These are phyloP conservation scores for Aspergillus candidus DNA, from an alignment of 2,329 filamentous ascomycete genomes.

Conservation along the genomic window DNA sequence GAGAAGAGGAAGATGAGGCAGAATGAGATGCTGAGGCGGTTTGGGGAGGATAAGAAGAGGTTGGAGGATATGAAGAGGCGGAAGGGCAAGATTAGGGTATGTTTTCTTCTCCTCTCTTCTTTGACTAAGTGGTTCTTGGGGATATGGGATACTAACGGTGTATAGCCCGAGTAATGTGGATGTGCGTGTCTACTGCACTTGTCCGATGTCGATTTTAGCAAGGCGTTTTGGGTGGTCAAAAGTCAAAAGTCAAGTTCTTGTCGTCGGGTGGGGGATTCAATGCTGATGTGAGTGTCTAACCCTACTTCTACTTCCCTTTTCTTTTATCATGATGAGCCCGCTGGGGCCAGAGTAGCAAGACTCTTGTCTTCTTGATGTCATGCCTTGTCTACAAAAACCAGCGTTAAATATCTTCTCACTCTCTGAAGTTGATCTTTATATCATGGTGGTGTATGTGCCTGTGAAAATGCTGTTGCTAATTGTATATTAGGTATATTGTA, in stretches of 20 bases:
- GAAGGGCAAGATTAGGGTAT: slow-evolving; percentile 54
- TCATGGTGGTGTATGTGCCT: not conserved
- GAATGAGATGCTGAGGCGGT: slow-evolving; percentile 60
- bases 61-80: slow-evolving; percentile 64
- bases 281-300: slow-evolving; percentile 18
- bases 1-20: slow-evolving; percentile 74
- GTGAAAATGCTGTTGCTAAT: not conserved
- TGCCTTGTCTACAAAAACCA: slow-evolving; percentile 57
- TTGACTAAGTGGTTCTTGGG: not conserved
- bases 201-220: slow-evolving; percentile 18
- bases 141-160: slow-evolving; percentile 5
- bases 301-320: slow-evolving; percentile 1
- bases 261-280: slow-evolving; percentile 8
- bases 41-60: slow-evolving; percentile 70
- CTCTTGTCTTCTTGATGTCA: slow-evolving; percentile 22
- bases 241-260: slow-evolving; percentile 1
- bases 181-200: slow-evolving; percentile 11
- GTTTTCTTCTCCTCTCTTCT: slow-evolving; percentile 9
- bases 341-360: slow-evolving; percentile 49
- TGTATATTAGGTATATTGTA: slow-evolving; percentile 3
- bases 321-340: slow-evolving; percentile 44
- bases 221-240: slow-evolving; percentile 26
- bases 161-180: slow-evolving; percentile 30
- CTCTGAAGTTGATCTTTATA: slow-evolving; percentile 43
- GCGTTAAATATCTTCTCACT: slow-evolving; percentile 62